Evolutionary conservation across 352 stramenopile species (phyloP).

Genomic region (Globisporangium spiculum): DNA sequence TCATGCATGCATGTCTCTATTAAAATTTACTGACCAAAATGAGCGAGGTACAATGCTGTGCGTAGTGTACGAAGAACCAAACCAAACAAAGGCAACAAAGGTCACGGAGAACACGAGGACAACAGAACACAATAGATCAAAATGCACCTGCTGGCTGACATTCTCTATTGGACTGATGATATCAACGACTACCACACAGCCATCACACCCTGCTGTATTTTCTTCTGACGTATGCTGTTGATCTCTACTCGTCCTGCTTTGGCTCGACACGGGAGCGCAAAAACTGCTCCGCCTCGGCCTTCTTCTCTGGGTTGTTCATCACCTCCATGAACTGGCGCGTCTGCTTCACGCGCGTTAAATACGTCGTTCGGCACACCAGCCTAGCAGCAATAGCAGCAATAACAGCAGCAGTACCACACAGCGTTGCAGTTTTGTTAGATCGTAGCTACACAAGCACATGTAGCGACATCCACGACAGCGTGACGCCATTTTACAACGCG

Average conservation of each 20-base stretch:
- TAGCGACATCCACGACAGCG: neutral
- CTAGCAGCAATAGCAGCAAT: conserved; percentile 20
- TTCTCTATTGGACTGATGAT: conserved; percentile 1
- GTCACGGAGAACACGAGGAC: neutral
- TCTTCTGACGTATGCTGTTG: neutral
- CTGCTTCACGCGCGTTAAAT: conserved; percentile 48
- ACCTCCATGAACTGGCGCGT: conserved; percentile 81
- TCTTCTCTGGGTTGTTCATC: conserved; percentile 78
- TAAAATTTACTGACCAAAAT: neutral
- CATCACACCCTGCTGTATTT: neutral
- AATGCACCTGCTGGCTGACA: neutral
- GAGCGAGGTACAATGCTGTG: neutral
- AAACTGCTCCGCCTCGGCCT: conserved; percentile 75
- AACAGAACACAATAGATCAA: neutral
- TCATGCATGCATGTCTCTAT: neutral
- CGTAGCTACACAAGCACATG: neutral
- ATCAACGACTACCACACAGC: neutral
- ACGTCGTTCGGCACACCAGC: conserved; percentile 57
- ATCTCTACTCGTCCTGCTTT: conserved; percentile 16
- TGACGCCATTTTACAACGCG: neutral
- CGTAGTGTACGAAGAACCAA: too few species aligned
- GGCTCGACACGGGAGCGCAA: conserved; percentile 59
- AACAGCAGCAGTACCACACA: neutral
- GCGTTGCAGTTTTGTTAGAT: neutral
- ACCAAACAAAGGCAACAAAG: too few species aligned